Base-by-base conservation (phyloP, 1,284 basidiomycete genomes). In the Anthracocystis walkeri region DNA sequence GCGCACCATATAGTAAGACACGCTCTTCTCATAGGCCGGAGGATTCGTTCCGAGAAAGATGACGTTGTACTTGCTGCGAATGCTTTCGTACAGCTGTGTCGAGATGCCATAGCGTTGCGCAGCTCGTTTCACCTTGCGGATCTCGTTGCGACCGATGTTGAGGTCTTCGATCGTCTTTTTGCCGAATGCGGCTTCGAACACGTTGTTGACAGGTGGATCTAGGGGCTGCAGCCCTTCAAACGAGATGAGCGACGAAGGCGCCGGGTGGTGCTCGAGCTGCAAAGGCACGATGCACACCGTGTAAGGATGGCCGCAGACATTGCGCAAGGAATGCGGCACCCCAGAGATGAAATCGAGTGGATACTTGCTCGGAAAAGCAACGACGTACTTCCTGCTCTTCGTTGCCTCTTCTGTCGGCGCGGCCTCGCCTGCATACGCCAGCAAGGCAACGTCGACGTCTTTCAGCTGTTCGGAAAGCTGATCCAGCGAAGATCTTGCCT, bases 311-410 rank as follows among this genome's bases (percentile, higher is more conserved):
- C 54, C 58, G 31, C 44, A 25, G 7, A 65, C 40, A 18, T 41
- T 23, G 21, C 27, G 53, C 31, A 74, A 41, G 0, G 57, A 40
- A 3, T 49, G 54, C 14, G 71, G 71, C 2, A 74, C 10, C 2
- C 71, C 71, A 16, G 54, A 35, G 20, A 68, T 57, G 44, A 42
- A 57, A n/a, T 75, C 72, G 48, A 59, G 18, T 1, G 29, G 23
- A 52, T 75, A 75, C 18, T 65, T 69, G 58, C 50, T 61, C 42
- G 72, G 69, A 48, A 69, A 75, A 2, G 61, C 56, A 11, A 62
- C 72, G 7, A 75, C 58, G 55, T 59, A 65, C 2, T 65, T 58
- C 7, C 41, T 35, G 16, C 44, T 46, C 27, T 40, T 40, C 2
- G 11, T 20, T 1, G 44, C 20, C 7, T 57, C 59, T 0, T 54